Percentiles rank a stretch among this genome's conserved stretches.
phyloP scores from a whole-genome alignment of 164 flowering plant genomes.

The Tinospora cordifolia region DNA sequence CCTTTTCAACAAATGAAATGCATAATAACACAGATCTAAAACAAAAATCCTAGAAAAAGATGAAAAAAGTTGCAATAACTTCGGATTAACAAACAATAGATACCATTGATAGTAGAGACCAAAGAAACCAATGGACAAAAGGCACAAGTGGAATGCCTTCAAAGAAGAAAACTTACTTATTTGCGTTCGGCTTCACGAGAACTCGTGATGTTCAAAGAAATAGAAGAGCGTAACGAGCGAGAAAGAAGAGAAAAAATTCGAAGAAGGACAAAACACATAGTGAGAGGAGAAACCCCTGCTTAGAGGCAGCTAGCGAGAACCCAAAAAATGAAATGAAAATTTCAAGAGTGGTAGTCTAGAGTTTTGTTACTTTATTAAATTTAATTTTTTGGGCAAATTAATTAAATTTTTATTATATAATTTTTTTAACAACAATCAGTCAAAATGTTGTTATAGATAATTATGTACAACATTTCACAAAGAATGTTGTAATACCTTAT shows the following conservation, averaged over 20 bases:
- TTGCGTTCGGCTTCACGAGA: background rate
- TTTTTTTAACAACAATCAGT: too few relatives aligned
- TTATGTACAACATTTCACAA: too few relatives aligned
- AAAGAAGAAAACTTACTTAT: background rate
- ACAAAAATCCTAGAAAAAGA: background rate
- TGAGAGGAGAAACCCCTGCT: background rate
- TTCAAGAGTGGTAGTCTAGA: background rate
- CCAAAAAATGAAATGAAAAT: background rate
- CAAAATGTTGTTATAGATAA: too few relatives aligned
- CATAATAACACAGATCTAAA: background rate
- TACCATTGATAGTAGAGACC: background rate
- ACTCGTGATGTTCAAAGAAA: background rate
- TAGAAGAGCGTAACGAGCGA: background rate
- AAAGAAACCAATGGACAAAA: background rate
- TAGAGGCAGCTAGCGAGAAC: background rate
- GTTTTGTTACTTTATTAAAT: too few relatives aligned
- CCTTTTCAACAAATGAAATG: too few relatives aligned
- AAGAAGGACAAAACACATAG: background rate
- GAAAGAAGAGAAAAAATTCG: too few relatives aligned
- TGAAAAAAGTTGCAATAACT: background rate
- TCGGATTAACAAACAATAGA: background rate
- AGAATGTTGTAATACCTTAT: too few relatives aligned
- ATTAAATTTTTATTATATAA: too few relatives aligned
- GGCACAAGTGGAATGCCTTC: background rate
- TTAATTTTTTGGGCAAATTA: too few relatives aligned